Evolutionary conservation across 106 monocot genomes (phyloP), one percentile per base, ranked within the genome.

Genomic region (Apostasia ramifera): DNA sequence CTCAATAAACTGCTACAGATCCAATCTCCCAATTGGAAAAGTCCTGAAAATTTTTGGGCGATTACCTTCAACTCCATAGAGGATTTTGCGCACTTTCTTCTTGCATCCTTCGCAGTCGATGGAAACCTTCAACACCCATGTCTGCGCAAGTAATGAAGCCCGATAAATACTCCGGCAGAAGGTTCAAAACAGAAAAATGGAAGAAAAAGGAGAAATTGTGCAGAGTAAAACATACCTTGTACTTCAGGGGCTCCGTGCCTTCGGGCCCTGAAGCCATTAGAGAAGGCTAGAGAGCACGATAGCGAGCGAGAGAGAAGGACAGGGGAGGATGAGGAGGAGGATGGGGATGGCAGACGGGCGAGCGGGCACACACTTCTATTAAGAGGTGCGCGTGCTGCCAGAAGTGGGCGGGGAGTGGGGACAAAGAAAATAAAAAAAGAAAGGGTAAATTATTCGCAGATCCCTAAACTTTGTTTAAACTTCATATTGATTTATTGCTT

Each of bases 31-130:
- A 42, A 9, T 58, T 56, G 12, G 12, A 40, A 11, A 63, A 1
- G 12, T 87, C 86, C 38, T 74, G 69, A 45, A 84, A 77, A 39
- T 9, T 79, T 39, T 81, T 74, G 46, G 87, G 81, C 38, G 81
- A 82, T 54, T 73, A 78, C 85, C 85, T 87, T 82, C 83, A 84
- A 40, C 88, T 88, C 53, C 82, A 1, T 69, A 6, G 7, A 76
- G 67, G 50, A 76, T 53, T 46, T 48, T 76, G 13, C 42, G 53
- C 52, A 76, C 68, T 69, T 76, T 76, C 69, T 62, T 76, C 69
- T 69, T 60, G 75, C 75, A 76, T 52, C 68, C 75, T 76, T 62
- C 72, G 58, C 84, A 89, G 73, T 93, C 84, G 67, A 86, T 91
- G 37, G 84, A 83, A 43, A 88, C 83, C 75, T 77, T 85, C 45